These are phyloP conservation scores for Geosmithia putterillii DNA, from an alignment of 2,329 filamentous ascomycete genomes.

Conservation along the genomic window DNA sequence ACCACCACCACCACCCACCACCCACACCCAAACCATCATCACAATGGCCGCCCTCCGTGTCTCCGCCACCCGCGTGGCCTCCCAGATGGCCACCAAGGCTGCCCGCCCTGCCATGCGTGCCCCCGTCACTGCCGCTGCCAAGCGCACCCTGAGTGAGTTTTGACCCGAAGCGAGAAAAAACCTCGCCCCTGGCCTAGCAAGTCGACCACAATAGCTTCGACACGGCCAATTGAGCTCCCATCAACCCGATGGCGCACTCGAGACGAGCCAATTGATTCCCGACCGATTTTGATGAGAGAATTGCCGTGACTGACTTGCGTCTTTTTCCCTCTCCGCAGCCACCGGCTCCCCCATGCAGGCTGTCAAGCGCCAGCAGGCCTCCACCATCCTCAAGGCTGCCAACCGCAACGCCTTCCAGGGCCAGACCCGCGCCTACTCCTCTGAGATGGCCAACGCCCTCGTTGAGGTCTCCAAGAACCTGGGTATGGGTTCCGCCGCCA, in stretches of 20 bases:
- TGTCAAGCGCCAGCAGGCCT: conserved; percentile 62
- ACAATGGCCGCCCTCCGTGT: conserved; percentile 74
- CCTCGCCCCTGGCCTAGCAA: conserved; percentile 12
- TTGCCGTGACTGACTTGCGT: background rate
- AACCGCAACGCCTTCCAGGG: conserved; percentile 52
- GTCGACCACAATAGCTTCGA: conserved; percentile 1
- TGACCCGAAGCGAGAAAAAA: conserved; percentile 3
- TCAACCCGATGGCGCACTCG: background rate
- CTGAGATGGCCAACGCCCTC: conserved; percentile 78
- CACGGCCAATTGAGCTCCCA: conserved; percentile 17
- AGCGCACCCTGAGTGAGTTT: conserved; percentile 64
- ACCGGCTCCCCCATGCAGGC: conserved; percentile 56
- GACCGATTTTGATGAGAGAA: too few species aligned
- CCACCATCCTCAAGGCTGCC: conserved; percentile 54
- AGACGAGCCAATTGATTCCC: background rate
- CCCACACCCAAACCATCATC: conserved; percentile 44
- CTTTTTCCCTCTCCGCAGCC: conserved; percentile 19
- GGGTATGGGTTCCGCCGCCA: conserved; percentile 80
- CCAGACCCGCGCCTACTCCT: conserved; percentile 68
- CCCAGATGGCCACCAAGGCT: conserved; percentile 66
- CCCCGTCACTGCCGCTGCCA: conserved; percentile 51
- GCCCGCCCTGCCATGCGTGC: conserved; percentile 63
- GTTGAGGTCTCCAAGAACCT: conserved; percentile 86
- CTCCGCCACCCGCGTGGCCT: conserved; percentile 65
- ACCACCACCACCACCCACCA: conserved; percentile 14